Conservation (phyloP, 805 yeast genomes). For the Metschnikowia kunwiensis region DNA sequence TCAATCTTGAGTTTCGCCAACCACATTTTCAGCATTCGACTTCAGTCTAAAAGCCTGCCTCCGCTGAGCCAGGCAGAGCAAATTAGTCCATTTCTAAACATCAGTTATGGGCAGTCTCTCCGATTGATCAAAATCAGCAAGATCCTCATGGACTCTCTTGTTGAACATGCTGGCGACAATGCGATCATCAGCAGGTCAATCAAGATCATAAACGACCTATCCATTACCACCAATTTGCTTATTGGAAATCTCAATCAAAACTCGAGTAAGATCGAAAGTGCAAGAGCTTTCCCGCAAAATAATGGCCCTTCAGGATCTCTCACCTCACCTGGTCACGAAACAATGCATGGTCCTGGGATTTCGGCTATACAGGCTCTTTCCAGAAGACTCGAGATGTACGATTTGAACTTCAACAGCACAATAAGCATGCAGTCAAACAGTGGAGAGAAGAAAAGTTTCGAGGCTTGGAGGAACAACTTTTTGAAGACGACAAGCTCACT, state of each 20-base stretch:
- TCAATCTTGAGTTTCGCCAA: slow-evolving; percentile 31
- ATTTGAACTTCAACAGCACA: slow-evolving; percentile 24
- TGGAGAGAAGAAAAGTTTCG: slow-evolving; percentile 1
- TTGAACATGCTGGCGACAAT: slow-evolving; percentile 19
- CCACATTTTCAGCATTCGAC: slow-evolving; percentile 23
- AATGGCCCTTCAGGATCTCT: neutral
- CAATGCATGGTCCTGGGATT: slow-evolving; percentile 24
- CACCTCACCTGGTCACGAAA: no score
- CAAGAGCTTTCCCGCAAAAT: neutral
- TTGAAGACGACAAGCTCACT: slow-evolving; percentile 23
- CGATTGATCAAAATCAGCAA: slow-evolving; percentile 36
- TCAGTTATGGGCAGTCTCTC: slow-evolving; percentile 33
- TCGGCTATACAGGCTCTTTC: slow-evolving; percentile 23
- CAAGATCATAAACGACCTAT: slow-evolving; percentile 38
- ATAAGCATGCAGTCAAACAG: neutral
- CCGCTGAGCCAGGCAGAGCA: slow-evolving; percentile 8
- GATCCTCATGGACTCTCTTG: slow-evolving; percentile 32
- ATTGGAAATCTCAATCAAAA: slow-evolving; percentile 21
- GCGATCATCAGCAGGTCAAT: slow-evolving; percentile 30
- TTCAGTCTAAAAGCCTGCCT: slow-evolving; percentile 7
- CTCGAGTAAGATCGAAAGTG: neutral
- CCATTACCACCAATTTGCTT: slow-evolving; percentile 32
- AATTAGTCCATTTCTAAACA: slow-evolving; percentile 32
- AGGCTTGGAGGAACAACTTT: slow-evolving; percentile 20
- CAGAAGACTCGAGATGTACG: slow-evolving; percentile 24